These are phyloP conservation scores for Colletotrichum lupini DNA, from an alignment of 2,329 filamentous ascomycete genomes.

Conservation along the genomic window DNA sequence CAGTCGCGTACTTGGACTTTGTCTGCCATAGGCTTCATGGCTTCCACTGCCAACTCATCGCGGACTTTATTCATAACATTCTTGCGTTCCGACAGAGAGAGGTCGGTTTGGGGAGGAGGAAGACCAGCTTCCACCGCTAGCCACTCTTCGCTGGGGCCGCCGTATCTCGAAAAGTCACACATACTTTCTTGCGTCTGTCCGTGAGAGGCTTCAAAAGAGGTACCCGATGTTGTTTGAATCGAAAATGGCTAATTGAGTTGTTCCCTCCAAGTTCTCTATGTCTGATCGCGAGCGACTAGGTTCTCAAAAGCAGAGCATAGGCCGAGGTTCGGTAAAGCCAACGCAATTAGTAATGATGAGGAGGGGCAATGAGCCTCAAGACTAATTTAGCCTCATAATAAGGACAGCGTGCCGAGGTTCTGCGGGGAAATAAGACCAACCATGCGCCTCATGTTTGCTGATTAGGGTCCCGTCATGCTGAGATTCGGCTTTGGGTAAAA, in stretches of 20 bases:
- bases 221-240: neutral
- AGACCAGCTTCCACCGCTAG: slow-evolving; percentile 48
- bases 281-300: neutral
- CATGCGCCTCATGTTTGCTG: neutral
- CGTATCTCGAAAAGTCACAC: slow-evolving; percentile 50
- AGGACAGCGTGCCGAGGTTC: neutral
- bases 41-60: slow-evolving; percentile 45
- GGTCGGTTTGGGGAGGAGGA: slow-evolving; percentile 38
- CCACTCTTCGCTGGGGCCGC: slow-evolving; percentile 56
- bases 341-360: neutral
- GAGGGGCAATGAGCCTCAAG: neutral
- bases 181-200: neutral
- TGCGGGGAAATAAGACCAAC: neutral
- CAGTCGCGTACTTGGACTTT: slow-evolving; percentile 49
- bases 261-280: neutral
- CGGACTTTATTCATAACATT: slow-evolving; percentile 44
- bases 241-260: neutral
- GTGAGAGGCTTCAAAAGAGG: neutral
- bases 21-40: slow-evolving; percentile 40
- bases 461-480: neutral
- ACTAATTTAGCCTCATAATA: neutral
- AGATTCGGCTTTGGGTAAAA: neutral
- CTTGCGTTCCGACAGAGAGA: slow-evolving; percentile 37
- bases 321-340: neutral
- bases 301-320: neutral